Conservation (phyloP, 2,329 filamentous ascomycete genomes). For the Tolypocladium tundrense region DNA sequence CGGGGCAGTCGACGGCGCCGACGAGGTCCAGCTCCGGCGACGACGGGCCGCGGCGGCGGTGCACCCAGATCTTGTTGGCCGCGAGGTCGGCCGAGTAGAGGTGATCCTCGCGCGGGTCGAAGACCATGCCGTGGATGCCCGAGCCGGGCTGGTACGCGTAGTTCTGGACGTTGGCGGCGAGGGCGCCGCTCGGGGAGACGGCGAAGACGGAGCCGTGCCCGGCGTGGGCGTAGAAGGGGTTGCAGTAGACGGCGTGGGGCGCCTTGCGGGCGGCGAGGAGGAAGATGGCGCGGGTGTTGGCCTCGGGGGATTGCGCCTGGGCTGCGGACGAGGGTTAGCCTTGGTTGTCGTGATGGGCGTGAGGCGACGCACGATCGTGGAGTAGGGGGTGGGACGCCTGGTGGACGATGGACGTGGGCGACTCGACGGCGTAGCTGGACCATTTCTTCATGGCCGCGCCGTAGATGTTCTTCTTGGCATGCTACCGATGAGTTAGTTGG, state of each 20-base stretch:
- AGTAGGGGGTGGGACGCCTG: slow-evolving; percentile 65
- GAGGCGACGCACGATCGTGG: slow-evolving; percentile 54
- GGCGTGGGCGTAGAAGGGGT: slow-evolving; percentile 81
- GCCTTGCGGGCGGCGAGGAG: slow-evolving; percentile 67
- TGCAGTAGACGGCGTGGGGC: slow-evolving; percentile 77
- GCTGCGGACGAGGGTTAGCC: slow-evolving; percentile 31
- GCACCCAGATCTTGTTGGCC: slow-evolving; percentile 76
- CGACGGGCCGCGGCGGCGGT: slow-evolving; percentile 49
- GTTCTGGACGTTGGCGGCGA: slow-evolving; percentile 58
- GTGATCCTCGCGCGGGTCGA: slow-evolving; percentile 62
- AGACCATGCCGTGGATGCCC: slow-evolving; percentile 75
- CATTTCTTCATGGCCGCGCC: slow-evolving; percentile 91
- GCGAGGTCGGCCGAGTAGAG: slow-evolving; percentile 72
- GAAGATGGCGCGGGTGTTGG: slow-evolving; percentile 84
- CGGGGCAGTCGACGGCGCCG: slow-evolving; percentile 62
- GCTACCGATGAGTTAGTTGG: slow-evolving; percentile 33
- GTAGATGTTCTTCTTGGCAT: slow-evolving; percentile 75
- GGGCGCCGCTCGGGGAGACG: slow-evolving; percentile 42
- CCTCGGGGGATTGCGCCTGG: slow-evolving; percentile 55
- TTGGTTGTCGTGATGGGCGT: background rate
- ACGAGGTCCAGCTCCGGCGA: slow-evolving; percentile 48
- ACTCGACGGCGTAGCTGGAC: slow-evolving; percentile 70
- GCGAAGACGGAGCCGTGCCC: slow-evolving; percentile 72
- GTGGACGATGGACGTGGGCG: slow-evolving; percentile 66
- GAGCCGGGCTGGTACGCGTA: slow-evolving; percentile 60